A percentile compares a stretch with the other conserved stretches of the same genome.
These are phyloP conservation scores for Coniosporium apollinis DNA, from an alignment of 495 filamentous ascomycete species.

Conservation along the genomic window DNA sequence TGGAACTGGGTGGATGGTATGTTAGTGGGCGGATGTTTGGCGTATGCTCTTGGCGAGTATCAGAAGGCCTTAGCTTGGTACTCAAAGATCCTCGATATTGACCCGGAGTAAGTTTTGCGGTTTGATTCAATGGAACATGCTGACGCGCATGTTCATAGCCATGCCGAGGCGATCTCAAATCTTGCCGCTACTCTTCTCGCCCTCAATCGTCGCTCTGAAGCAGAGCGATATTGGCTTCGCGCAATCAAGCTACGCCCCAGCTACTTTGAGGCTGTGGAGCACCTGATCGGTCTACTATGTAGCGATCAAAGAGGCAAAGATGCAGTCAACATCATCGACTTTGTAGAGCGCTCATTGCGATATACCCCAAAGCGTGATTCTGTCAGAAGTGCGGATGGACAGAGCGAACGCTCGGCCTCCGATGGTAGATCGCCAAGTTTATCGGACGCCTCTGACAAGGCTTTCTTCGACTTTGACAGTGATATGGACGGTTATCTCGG, in stretches of 20 bases:
- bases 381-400: conserved; percentile 34
- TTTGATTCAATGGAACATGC: not conserved
- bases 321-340: conserved; percentile 77
- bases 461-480: conserved; percentile 39
- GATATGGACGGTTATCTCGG: conserved; percentile 24
- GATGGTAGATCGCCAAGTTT: conserved; percentile 35
- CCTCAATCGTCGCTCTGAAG: conserved; percentile 65
- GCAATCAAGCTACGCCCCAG: conserved; percentile 71
- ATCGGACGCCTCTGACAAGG: conserved; percentile 36
- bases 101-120: conserved; percentile 46
- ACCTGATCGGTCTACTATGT: conserved; percentile 79
- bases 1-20: conserved; percentile 97
- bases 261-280: conserved; percentile 94
- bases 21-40: conserved; percentile 78
- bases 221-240: conserved; percentile 69
- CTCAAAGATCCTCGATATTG: conserved; percentile 61
- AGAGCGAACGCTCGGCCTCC: conserved; percentile 33
- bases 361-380: conserved; percentile 31
- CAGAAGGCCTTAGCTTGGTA: conserved; percentile 81
- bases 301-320: conserved; percentile 66
- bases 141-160: conserved; percentile 35
- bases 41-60: conserved; percentile 83
- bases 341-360: conserved; percentile 63
- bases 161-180: conserved; percentile 92
- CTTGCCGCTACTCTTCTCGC: conserved; percentile 78